Conservation (phyloP, 2,329 filamentous ascomycete species). For the Fusarium foetens region DNA sequence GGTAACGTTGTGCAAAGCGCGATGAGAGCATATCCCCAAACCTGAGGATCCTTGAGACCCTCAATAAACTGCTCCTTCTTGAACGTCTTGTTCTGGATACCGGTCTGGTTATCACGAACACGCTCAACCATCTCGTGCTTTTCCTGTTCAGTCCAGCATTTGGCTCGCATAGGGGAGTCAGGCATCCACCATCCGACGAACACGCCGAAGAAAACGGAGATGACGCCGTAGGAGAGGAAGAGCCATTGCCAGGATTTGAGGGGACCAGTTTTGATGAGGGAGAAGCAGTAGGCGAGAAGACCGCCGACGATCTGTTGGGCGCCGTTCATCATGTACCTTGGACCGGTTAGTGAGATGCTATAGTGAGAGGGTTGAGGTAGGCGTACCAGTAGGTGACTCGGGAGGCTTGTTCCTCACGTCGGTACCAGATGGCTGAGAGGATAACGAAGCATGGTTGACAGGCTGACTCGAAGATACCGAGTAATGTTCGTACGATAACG, state of each 20-base stretch:
- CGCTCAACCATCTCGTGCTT: conserved; percentile 72
- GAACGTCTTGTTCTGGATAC: conserved; percentile 65
- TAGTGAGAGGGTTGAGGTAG: accelerated
- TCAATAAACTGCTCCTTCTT: conserved; percentile 59
- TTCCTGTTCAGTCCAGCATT: conserved; percentile 73
- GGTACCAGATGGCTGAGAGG: conserved; percentile 77
- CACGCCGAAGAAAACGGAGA: conserved; percentile 71
- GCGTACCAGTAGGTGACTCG: conserved; percentile 74
- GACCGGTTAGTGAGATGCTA: accelerated
- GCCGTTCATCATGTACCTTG: conserved; percentile 75
- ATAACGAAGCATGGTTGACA: conserved; percentile 76
- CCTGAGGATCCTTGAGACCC: conserved; percentile 72
- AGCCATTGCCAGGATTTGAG: conserved; percentile 75
- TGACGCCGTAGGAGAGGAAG: conserved; percentile 72
- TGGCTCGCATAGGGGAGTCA: conserved; percentile 76
- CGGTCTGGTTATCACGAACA: conserved; percentile 69
- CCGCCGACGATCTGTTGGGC: conserved; percentile 78
- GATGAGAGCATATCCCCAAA: conserved; percentile 72
- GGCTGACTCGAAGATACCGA: conserved; percentile 77
- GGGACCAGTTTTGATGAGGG: conserved; percentile 61
- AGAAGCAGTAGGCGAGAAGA: conserved; percentile 72
- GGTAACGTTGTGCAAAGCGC: conserved; percentile 78
- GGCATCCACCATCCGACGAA: conserved; percentile 73
- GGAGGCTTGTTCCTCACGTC: conserved; percentile 72
- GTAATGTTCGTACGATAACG: conserved; percentile 69